These are phyloP conservation scores for Aureobasidium sp. DNA, from an alignment of 2,329 filamentous ascomycete species.

Conservation along the genomic window DNA sequence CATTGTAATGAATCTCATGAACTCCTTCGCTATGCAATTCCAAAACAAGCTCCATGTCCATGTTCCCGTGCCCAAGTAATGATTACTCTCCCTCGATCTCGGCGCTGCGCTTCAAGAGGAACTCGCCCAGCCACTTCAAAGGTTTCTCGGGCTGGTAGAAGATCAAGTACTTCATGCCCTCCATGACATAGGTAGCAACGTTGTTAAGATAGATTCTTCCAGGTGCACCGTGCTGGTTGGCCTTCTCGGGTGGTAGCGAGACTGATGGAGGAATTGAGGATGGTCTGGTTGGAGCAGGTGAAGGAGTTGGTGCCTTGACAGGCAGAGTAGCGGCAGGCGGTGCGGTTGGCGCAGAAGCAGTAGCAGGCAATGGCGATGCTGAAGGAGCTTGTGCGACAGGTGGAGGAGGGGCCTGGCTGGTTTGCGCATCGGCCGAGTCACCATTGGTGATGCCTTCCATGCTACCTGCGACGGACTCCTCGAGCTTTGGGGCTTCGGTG, in stretches of 20 bases:
- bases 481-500: background rate
- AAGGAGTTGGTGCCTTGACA: conserved; percentile 12
- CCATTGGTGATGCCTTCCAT: background rate
- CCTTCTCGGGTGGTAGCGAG: conserved; percentile 26
- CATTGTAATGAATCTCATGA: conserved; percentile 6
- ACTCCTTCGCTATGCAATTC: conserved; percentile 13
- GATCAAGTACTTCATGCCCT: conserved; percentile 46
- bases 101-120: conserved; percentile 39
- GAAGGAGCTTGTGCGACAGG: conserved; percentile 10
- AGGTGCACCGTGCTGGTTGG: conserved; percentile 41
- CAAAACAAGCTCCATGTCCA: background rate
- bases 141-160: conserved; percentile 46
- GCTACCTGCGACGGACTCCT: background rate
- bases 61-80: background rate
- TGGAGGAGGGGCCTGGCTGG: background rate
- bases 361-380: conserved; percentile 4
- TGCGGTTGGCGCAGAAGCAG: conserved; percentile 5
- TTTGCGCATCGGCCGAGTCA: background rate
- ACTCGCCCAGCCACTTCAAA: conserved; percentile 42
- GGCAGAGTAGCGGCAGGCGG: conserved; percentile 11
- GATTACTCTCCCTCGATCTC: conserved; percentile 37
- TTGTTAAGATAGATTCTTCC: conserved; percentile 44
- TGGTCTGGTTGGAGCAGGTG: conserved; percentile 26
- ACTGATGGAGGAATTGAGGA: conserved; percentile 21
- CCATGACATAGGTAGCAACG: conserved; percentile 43